These are phyloP conservation scores for Mastigamoeba balamuthi DNA, from an alignment of 78 protist genomes.

Conservation along the genomic window DNA sequence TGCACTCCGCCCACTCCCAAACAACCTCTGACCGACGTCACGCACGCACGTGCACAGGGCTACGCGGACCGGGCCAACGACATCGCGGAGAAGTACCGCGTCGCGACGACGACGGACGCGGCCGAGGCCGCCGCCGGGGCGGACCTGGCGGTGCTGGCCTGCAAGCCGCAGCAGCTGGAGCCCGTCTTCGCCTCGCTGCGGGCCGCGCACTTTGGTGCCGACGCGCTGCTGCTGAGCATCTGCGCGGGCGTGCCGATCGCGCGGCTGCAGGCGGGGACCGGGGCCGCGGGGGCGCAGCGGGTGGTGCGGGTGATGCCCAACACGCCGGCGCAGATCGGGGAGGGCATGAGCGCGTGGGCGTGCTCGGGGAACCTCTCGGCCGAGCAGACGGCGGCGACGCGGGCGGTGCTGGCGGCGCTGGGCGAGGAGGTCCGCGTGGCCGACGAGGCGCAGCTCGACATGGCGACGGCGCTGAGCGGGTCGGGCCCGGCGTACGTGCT, in stretches of 20 bases:
- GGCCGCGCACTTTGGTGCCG: background rate
- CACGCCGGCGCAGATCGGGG: background rate
- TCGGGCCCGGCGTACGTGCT: background rate
- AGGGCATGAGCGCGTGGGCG: background rate
- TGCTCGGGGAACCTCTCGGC: background rate
- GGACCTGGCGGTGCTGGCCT: slow-evolving; percentile 6
- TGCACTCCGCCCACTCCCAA: too few species aligned
- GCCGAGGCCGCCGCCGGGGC: background rate
- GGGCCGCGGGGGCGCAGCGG: too few species aligned
- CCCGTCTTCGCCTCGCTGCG: background rate
- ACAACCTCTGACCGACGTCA: too few species aligned
- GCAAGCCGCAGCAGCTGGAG: background rate
- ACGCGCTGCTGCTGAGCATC: background rate
- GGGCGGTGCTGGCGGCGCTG: background rate
- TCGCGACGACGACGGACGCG: background rate
- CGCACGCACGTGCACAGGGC: too few species aligned
- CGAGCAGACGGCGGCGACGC: background rate
- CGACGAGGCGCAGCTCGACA: slow-evolving; percentile 2
- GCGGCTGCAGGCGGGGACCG: background rate
- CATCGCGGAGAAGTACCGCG: background rate
- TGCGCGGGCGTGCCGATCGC: background rate
- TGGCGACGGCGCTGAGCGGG: slow-evolving; percentile 10
- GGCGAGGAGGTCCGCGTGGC: background rate
- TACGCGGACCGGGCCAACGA: background rate
- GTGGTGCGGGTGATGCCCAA: slow-evolving; percentile 14